Evolutionary conservation across 2,329 filamentous ascomycete genomes (phyloP).

Genomic region (Fusarium sp.): DNA sequence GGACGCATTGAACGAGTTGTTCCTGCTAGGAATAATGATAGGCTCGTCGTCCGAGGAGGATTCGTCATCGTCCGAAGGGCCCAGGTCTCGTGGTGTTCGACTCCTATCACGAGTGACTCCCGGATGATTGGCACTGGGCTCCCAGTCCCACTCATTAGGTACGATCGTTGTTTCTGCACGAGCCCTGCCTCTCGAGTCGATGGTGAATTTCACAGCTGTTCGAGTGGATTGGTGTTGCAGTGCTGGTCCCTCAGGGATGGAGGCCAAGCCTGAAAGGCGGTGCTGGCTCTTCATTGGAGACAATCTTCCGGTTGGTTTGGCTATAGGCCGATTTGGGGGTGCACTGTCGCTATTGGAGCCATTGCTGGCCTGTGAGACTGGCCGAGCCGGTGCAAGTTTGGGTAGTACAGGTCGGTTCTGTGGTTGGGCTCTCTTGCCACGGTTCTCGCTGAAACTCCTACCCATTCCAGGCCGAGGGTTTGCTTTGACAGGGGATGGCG

Average conservation of each 20-base stretch:
- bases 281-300: conserved; percentile 64
- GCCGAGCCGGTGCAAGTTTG: conserved; percentile 57
- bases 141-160: conserved; percentile 45
- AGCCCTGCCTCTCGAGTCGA: conserved; percentile 69
- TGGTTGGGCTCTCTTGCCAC: conserved; percentile 53
- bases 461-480: conserved; percentile 59
- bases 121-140: conserved; percentile 41
- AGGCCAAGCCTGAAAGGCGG: conserved; percentile 61
- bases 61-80: conserved; percentile 61
- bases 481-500: conserved; percentile 63
- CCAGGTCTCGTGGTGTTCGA: conserved; percentile 49
- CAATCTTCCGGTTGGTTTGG: conserved; percentile 56
- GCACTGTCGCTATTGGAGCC: conserved; percentile 43
- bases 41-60: conserved; percentile 72
- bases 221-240: conserved; percentile 55
- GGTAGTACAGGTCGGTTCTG: conserved; percentile 54
- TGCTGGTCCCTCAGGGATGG: conserved; percentile 63
- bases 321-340: conserved; percentile 46
- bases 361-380: conserved; percentile 46
- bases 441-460: conserved; percentile 64
- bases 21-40: conserved; percentile 70
- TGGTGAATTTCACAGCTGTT: conserved; percentile 69
- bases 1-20: conserved; percentile 61
- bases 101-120: conserved; percentile 44
- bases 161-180: conserved; percentile 62